Conservation (phyloP, 768 basidiomycete genomes). For the Agrocybe pediades region DNA sequence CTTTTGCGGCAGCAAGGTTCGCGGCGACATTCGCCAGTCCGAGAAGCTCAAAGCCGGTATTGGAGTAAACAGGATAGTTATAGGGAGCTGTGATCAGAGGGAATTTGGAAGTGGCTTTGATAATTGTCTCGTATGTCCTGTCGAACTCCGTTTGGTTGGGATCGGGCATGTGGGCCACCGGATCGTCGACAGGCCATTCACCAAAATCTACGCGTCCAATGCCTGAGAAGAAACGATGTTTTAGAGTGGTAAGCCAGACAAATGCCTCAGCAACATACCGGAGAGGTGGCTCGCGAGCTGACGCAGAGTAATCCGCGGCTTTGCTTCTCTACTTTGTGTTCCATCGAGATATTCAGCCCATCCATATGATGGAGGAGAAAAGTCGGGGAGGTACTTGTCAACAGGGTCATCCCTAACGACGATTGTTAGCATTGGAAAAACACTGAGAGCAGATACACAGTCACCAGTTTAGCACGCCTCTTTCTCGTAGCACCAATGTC, state of each 20-base stretch:
- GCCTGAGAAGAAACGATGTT: conserved; percentile 23
- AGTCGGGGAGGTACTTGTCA: conserved; percentile 41
- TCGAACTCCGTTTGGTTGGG: background rate
- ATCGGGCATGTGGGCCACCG: background rate
- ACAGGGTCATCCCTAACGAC: conserved; percentile 59
- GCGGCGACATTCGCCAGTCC: conserved; percentile 61
- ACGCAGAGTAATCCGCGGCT: conserved; percentile 37
- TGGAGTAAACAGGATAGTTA: conserved; percentile 68
- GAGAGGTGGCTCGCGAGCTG: conserved; percentile 43
- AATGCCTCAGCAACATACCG: conserved; percentile 20
- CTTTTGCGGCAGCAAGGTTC: conserved; percentile 41
- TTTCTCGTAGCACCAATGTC: conserved; percentile 48
- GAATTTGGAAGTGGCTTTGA: conserved; percentile 35
- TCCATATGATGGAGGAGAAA: conserved; percentile 33
- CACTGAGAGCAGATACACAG: conserved; percentile 2
- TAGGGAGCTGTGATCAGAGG: conserved; percentile 45
- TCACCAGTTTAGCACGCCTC: conserved; percentile 40
- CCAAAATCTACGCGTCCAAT: conserved; percentile 33
- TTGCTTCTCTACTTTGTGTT: conserved; percentile 6
- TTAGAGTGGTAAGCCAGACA: too few relatives aligned
- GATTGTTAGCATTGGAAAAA: background rate
- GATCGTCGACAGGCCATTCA: conserved; percentile 42
- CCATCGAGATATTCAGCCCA: conserved; percentile 34
- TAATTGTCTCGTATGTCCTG: conserved; percentile 24
- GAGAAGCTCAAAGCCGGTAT: conserved; percentile 76